Evolutionary conservation across 371 early-diverging fungal genomes (phyloP).

Genomic region (Capillidium rhysosporum): DNA sequence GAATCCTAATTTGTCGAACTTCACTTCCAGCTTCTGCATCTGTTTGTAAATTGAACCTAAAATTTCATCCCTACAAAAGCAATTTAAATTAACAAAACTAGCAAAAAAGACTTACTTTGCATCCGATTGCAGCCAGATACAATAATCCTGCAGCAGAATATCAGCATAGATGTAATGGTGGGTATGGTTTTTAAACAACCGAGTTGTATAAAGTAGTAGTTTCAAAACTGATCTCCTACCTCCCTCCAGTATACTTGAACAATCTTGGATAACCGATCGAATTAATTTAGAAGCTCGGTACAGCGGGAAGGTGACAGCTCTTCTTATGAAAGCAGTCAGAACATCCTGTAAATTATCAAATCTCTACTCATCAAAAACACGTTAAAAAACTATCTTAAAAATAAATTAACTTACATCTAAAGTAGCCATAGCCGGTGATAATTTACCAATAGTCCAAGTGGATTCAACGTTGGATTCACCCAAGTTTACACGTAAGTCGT

Average conservation of each 20-base stretch:
- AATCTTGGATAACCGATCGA: constrained; percentile 50
- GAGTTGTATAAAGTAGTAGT: constrained; percentile 50
- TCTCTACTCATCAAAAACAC: constrained; percentile 17
- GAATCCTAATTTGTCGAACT: too few relatives aligned
- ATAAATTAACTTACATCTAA: constrained; percentile 31
- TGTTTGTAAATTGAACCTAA: too few relatives aligned
- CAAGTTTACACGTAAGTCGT: constrained; percentile 62
- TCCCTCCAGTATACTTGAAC: constrained; percentile 55
- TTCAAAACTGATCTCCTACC: constrained; percentile 67
- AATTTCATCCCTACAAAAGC: too few relatives aligned
- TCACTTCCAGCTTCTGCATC: too few relatives aligned
- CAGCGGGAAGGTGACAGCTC: constrained; percentile 68
- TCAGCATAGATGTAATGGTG: constrained; percentile 66
- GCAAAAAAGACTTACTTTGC: constrained; percentile 12
- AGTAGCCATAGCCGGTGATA: constrained; percentile 56
- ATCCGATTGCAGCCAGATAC: constrained; percentile 77
- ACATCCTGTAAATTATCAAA: constrained; percentile 42
- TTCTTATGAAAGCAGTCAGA: constrained; percentile 39
- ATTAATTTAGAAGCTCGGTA: constrained; percentile 57
- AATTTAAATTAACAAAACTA: background rate
- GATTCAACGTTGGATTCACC: constrained; percentile 81
- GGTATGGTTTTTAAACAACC: constrained; percentile 67
- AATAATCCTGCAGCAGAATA: constrained; percentile 80
- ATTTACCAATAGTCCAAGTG: constrained; percentile 72
- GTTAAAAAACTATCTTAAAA: too few relatives aligned